Conservation (phyloP, 768 basidiomycete species). For the Xerocomellus amylosporus region DNA sequence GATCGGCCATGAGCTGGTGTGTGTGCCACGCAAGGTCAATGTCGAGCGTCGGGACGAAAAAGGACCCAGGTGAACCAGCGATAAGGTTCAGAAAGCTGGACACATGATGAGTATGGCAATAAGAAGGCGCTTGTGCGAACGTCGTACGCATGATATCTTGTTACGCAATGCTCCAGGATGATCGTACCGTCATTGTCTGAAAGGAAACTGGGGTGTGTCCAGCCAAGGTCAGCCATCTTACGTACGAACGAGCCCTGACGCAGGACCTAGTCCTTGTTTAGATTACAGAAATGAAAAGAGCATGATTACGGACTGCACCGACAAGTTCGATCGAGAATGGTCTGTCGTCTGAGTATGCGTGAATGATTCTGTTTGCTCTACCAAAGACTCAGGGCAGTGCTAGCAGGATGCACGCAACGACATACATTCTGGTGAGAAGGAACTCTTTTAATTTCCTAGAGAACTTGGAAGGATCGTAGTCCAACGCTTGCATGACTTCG, state of each 20-base stretch:
- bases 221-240: conserved; percentile 53
- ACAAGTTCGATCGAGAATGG: conserved; percentile 54
- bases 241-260: conserved; percentile 53
- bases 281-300: not conserved
- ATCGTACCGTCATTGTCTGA: conserved; percentile 35
- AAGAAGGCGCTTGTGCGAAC: not conserved
- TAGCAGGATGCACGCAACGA: not conserved
- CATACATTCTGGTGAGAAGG: conserved; percentile 23
- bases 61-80: conserved; percentile 39
- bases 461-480: conserved; percentile 11
- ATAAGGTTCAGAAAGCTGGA: conserved; percentile 51
- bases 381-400: not conserved
- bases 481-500: conserved; percentile 6
- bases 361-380: conserved; percentile 39
- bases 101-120: not conserved
- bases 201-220: conserved; percentile 46
- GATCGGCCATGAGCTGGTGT: conserved; percentile 50
- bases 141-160: conserved; percentile 56
- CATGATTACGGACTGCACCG: conserved; percentile 42
- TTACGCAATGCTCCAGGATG: conserved; percentile 46
- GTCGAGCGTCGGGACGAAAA: conserved; percentile 61
- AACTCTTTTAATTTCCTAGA: not conserved
- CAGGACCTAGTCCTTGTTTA: conserved; percentile 37
- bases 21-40: conserved; percentile 76
- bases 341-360: conserved; percentile 48